phyloP scores from a whole-genome alignment of 1,139 yeast species.

The Yamadazyma triangularis region DNA sequence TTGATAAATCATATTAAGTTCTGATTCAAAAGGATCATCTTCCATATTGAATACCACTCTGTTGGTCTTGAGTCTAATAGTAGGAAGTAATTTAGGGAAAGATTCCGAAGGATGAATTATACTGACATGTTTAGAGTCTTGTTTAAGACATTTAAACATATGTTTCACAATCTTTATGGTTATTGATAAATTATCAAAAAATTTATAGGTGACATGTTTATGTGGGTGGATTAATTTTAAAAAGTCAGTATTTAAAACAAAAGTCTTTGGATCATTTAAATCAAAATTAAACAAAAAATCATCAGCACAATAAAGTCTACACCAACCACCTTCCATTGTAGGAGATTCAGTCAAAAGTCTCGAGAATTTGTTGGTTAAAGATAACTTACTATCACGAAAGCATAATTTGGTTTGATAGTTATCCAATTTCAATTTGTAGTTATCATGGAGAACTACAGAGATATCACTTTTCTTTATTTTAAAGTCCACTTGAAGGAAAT shows the following conservation, averaged over 20 bases:
- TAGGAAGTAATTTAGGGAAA: slow-evolving; percentile 48
- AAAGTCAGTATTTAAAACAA: slow-evolving; percentile 8
- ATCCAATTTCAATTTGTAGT: slow-evolving; percentile 48
- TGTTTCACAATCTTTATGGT: slow-evolving; percentile 54
- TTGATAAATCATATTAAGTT: slow-evolving; percentile 70
- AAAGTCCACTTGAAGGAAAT: slow-evolving; percentile 6
- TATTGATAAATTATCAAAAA: slow-evolving; percentile 60
- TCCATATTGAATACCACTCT: slow-evolving; percentile 50
- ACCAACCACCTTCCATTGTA: slow-evolving; percentile 43
- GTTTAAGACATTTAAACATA: slow-evolving; percentile 41
- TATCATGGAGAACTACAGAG: slow-evolving; percentile 36
- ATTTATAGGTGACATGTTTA: slow-evolving; percentile 51
- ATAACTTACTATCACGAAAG: slow-evolving; percentile 15
- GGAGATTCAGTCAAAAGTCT: slow-evolving; percentile 57
- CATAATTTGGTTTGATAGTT: slow-evolving; percentile 20
- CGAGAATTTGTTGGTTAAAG: slow-evolving; percentile 27
- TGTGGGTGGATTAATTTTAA: slow-evolving; percentile 44
- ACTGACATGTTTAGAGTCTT: slow-evolving; percentile 18
- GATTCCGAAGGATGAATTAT: slow-evolving; percentile 32
- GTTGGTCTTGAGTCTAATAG: slow-evolving; percentile 45
- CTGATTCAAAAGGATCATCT: slow-evolving; percentile 87
- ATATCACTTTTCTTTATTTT: slow-evolving; percentile 22
- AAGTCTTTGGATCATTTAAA: no score
- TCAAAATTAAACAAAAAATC: slow-evolving; percentile 18
- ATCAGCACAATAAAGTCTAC: slow-evolving; percentile 45